Conservation (phyloP, 139 green algal species). For the Zygnema cylindricum region DNA sequence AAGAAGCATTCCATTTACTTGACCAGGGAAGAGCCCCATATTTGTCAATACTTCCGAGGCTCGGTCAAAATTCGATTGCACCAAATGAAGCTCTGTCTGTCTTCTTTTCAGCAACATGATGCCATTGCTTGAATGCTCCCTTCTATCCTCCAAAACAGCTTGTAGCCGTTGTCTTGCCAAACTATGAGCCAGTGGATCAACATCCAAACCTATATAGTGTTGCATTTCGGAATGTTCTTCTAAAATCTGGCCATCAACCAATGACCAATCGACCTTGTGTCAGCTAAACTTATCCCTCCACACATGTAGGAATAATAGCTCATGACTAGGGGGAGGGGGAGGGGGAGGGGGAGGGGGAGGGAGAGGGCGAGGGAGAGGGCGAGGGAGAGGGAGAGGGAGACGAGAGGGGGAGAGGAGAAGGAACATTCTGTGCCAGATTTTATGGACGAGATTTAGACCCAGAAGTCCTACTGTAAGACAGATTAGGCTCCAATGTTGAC, state of each 20-base stretch:
- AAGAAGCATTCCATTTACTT: constrained; percentile 86
- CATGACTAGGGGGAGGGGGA: no score
- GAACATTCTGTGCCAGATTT: no score
- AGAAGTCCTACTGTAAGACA: no score
- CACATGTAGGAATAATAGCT: no score
- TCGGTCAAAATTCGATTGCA: constrained; percentile 66
- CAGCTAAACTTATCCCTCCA: no score
- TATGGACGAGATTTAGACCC: no score
- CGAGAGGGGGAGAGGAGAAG: no score
- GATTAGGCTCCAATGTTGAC: no score
- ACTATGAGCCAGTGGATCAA: constrained; percentile 79
- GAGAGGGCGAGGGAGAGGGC: no score
- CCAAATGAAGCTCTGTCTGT: constrained; percentile 46
- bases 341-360: no score
- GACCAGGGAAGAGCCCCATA: constrained; percentile 41
- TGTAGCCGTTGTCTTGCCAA: constrained; percentile 73
- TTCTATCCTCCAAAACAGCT: not conserved
- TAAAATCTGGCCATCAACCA: constrained; percentile 64
- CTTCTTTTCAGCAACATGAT: not conserved
- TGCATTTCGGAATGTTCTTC: constrained; percentile 78
- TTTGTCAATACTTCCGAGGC: constrained; percentile 58
- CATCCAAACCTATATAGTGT: constrained; percentile 82
- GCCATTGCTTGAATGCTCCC: constrained; percentile 10
- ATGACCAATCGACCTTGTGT: no score
- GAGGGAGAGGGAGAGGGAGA: no score